Conservation (phyloP, 106 monocot species). For the Vanilla planifolia region DNA sequence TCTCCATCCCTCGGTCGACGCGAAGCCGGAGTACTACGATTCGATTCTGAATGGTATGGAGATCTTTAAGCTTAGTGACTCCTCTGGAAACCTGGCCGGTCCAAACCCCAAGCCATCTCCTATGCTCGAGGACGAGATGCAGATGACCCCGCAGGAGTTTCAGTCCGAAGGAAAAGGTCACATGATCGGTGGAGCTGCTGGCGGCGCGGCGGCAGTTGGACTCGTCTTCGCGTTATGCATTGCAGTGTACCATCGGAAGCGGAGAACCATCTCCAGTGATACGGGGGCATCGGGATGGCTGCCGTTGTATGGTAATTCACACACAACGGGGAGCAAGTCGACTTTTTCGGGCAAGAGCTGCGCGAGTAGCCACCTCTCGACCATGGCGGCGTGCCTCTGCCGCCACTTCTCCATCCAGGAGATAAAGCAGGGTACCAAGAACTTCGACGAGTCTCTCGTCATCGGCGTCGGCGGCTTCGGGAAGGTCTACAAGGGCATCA, state of each 20-base stretch:
- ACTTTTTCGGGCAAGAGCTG: slow-evolving; percentile 45
- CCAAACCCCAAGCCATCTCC: slow-evolving; percentile 8
- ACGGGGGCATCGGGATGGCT: slow-evolving; percentile 46
- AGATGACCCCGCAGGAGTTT: neutral
- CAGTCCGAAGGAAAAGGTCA: neutral
- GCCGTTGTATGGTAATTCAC: slow-evolving; percentile 51
- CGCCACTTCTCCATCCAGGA: slow-evolving; percentile 68
- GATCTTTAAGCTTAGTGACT: slow-evolving; percentile 16
- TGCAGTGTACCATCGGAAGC: slow-evolving; percentile 40
- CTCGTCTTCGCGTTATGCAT: slow-evolving; percentile 40
- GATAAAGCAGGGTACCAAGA: slow-evolving; percentile 60
- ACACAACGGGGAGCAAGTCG: slow-evolving; percentile 35
- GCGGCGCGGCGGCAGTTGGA: slow-evolving; percentile 28
- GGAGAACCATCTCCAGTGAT: slow-evolving; percentile 6
- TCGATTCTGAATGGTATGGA: slow-evolving; percentile 19
- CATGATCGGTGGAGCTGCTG: slow-evolving; percentile 28
- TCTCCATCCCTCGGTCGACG: slow-evolving; percentile 36
- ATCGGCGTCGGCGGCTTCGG: slow-evolving; percentile 90
- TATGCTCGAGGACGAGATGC: slow-evolving; percentile 7
- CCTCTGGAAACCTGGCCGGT: slow-evolving; percentile 7
- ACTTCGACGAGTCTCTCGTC: slow-evolving; percentile 69
- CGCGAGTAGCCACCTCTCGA: slow-evolving; percentile 44
- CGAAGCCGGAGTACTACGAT: slow-evolving; percentile 15
- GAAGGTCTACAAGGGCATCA: slow-evolving; percentile 60
- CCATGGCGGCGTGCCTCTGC: slow-evolving; percentile 48